A percentile compares a stretch with the other conserved stretches of the same genome.
phyloP scores from a whole-genome alignment of 2,329 filamentous ascomycete species.

The Aureobasidium sp. region DNA sequence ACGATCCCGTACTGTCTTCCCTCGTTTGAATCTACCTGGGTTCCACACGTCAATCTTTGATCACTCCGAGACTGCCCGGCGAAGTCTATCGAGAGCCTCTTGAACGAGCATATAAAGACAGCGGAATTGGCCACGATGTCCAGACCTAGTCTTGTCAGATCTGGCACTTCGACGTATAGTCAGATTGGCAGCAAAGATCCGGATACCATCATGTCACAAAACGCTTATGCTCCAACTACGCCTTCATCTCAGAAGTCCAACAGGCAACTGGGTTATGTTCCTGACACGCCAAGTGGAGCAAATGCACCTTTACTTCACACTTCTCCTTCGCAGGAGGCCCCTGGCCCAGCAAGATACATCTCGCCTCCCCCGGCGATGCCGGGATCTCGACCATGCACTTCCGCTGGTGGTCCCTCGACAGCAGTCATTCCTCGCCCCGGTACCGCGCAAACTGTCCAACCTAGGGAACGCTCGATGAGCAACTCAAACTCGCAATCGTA shows the following conservation, averaged over 20 bases:
- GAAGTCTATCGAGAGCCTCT: not conserved
- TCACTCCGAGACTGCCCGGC: not conserved
- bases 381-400: not conserved
- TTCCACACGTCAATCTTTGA: not conserved
- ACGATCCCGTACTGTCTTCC: no score
- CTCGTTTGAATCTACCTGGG: not conserved
- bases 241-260: not conserved
- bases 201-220: not conserved
- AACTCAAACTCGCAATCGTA: not conserved
- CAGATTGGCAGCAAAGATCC: not conserved
- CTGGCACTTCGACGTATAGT: not conserved
- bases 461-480: not conserved
- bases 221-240: not conserved
- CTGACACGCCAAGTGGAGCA: not conserved
- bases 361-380: not conserved
- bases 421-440: not conserved
- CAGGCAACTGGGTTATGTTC: not conserved
- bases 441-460: not conserved
- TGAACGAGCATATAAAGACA: not conserved
- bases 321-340: not conserved
- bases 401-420: not conserved
- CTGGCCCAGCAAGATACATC: not conserved
- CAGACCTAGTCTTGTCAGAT: not conserved
- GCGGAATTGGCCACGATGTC: not conserved
- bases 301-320: not conserved